Base-by-base conservation (phyloP, 257 asterid species). In the Prunella vulgaris region DNA sequence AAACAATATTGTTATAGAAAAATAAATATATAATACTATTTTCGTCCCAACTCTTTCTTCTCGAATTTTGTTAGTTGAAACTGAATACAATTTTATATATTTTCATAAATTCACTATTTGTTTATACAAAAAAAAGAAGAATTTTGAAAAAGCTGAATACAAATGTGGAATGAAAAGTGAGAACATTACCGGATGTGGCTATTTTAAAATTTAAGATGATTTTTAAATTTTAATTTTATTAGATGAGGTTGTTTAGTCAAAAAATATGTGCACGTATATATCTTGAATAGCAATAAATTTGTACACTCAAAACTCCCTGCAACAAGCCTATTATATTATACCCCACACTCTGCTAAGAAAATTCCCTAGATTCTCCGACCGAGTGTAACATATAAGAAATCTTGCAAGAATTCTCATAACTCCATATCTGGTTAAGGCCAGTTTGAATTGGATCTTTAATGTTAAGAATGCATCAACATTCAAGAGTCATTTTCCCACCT, bases 401-500 rank as follows among this genome's bases (percentile, higher is more conserved):
- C 6, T 49, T 68, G 73, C 64, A 53, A 52, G 51, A 33, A 52
- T 52, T 21, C 64, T 33, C 40, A 67, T n/a, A 67, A 38, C 61
- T 57, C 51, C 17, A 28, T n/a, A n/a, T 17, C 35, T 67, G 59
- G 20, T n/a, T 66, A 66, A 42, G n/a, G 25, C 17, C 24, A 33
- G n/a, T 25, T 65, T 28, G 64, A 44, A n/a, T 27, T 53, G 62
- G 53, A 61, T 56, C n/a, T n/a, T n/a, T 66, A 35, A 44, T 53
- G 37, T 51, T 12, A 20, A 51, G 64, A 74, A 40, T 64, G 60
- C 68, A 56, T 18, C 27, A 35, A 44, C 52, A 44, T 12, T 44
- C 5, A 79, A 60, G 59, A 49, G 0, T 82, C 78, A 58, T 71
- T 73, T 17, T 85, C 88, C 79, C 83, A 79, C 62, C 68, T 82